Evolutionary conservation across 768 basidiomycete species (phyloP).

Genomic region (Hemileccinum impolitum): DNA sequence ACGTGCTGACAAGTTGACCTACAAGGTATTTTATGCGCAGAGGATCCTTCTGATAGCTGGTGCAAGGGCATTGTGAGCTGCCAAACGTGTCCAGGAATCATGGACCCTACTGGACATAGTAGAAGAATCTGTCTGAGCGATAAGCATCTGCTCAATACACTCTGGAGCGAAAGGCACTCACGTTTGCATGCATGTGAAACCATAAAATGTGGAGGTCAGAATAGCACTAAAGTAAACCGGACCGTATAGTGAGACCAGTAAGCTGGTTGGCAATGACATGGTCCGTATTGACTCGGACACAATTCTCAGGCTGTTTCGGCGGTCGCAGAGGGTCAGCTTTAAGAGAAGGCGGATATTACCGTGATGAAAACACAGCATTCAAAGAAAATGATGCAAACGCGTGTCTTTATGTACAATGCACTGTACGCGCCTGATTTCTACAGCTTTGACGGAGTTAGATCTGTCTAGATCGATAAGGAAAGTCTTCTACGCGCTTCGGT

Average conservation of each 20-base stretch:
- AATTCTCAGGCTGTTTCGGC: no score
- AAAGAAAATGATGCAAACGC: no score
- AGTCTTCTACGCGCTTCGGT: no score
- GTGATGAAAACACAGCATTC: no score
- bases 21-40: not conserved
- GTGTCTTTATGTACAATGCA: no score
- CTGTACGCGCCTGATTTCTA: no score
- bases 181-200: slow-evolving; percentile 2
- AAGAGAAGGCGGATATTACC: no score
- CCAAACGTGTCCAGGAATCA: not conserved
- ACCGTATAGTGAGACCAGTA: not conserved
- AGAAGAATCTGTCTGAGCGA: not conserved
- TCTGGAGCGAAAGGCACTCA: not conserved
- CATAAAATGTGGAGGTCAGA: not conserved
- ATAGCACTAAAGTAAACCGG: not conserved
- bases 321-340: no score
- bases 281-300: no score
- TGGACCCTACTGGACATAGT: not conserved
- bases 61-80: not conserved
- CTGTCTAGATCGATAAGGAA: no score
- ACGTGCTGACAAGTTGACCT: not conserved
- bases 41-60: not conserved
- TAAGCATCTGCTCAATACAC: not conserved
- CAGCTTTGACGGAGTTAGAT: no score
- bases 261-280: no score